Base-by-base conservation (phyloP, 345 rosid species). In the Nasturtium officinale region DNA sequence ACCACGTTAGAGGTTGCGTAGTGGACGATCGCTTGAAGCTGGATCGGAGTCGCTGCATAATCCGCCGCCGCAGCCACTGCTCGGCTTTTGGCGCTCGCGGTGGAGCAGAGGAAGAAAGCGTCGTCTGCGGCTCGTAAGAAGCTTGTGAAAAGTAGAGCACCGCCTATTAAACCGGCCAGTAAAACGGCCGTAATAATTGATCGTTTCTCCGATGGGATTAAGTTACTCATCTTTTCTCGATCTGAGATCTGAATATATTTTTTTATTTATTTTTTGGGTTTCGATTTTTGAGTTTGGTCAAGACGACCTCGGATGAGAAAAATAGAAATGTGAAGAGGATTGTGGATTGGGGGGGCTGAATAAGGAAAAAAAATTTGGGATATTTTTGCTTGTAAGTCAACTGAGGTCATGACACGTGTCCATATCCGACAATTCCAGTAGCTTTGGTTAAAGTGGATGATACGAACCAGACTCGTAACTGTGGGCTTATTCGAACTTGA, bases 1-100 rank as follows among this genome's bases (percentile, higher is more conserved):
- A 80, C 84, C 7, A 81, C 52, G 2, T 45, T 59, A 6, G 88
- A 74, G 2, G 90, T 87, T 18, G 88, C 88, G 69, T 87, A 87
- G 61, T 87, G 90, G 52, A 87, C 79, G 45, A 87, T 87, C 58
- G 90, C 84, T 21, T 65, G 74, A 33, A 87, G 86, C 75, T 87
- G 88, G 16, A 83, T 75, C 43, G 90, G 84, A 3, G 85, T 78
- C 1, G 87, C 77, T 1, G 51, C 12, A 4, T 78, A 67, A 43
- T 78, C 81, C 0, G 77, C 52, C 0, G 74, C 81, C 0, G 64
- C 77, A 3, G 74, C 81, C 0, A 42, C 7, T 0, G 77, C 77
- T 23, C 77, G 58, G 59, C 58, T 66, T 25, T 71, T 71, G 56
- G 81, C 77, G 29, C 25, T 66, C 1, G 77, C 81, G 28, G 81